Percentiles rank a stretch among this genome's conserved stretches.
Evolutionary conservation across 164 flowering plant species (phyloP).

Genomic region (Pachysandra terminalis): DNA sequence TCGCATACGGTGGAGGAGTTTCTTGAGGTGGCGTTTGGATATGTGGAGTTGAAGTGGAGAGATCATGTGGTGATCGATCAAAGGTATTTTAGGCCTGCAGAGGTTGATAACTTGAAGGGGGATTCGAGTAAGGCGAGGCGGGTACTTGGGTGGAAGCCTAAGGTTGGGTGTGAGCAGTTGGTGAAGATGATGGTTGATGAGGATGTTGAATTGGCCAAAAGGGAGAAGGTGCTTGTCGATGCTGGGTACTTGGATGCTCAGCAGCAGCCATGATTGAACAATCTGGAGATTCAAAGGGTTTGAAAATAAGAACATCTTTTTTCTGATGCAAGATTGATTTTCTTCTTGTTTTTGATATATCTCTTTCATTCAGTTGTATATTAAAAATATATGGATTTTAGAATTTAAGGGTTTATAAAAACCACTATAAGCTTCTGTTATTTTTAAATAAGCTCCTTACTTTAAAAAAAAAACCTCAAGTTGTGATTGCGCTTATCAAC

Average conservation of each 20-base stretch:
- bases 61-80: constrained; percentile 73
- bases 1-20: constrained; percentile 76
- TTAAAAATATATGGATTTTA: no score
- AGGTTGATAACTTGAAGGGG: constrained; percentile 72
- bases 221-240: constrained; percentile 82
- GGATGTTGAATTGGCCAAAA: constrained; percentile 65
- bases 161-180: constrained; percentile 67
- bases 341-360: no score
- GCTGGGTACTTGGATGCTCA: constrained; percentile 81
- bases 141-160: constrained; percentile 71
- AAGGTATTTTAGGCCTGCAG: constrained; percentile 71
- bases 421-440: no score
- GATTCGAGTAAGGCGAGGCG: constrained; percentile 62
- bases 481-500: no score
- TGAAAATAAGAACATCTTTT: background rate
- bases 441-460: no score
- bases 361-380: background rate
- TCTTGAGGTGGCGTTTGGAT: constrained; percentile 61
- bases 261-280: constrained; percentile 54
- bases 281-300: background rate
- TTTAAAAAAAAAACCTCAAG: no score
- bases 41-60: constrained; percentile 67
- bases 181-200: constrained; percentile 90
- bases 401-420: no score
- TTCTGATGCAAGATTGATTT: background rate